Evolutionary conservation across 2,329 filamentous ascomycete genomes (phyloP).

Genomic region (Metarhizium album): DNA sequence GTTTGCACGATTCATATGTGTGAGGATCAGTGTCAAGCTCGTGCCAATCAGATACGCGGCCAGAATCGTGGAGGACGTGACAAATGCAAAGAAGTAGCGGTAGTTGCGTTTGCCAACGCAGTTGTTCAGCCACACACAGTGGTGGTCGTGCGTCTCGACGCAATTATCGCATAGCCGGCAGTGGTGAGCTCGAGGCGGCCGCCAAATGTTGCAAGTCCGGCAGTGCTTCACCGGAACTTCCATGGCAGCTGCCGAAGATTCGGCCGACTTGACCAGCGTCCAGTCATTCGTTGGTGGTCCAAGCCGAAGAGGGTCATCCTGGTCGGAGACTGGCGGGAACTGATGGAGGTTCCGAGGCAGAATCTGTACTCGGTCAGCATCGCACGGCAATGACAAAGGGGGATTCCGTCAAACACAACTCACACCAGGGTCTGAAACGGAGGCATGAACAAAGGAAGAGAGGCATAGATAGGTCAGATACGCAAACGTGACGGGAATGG

Average conservation of each 20-base stretch:
- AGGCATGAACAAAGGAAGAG: slow-evolving; percentile 90
- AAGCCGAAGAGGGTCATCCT: slow-evolving; percentile 70
- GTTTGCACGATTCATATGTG: slow-evolving; percentile 53
- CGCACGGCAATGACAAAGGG: background rate
- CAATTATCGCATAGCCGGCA: slow-evolving; percentile 96
- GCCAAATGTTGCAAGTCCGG: slow-evolving; percentile 95
- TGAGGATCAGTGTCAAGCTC: slow-evolving; percentile 68
- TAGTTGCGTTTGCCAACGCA: slow-evolving; percentile 96
- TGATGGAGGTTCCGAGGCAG: slow-evolving; percentile 84
- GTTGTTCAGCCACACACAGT: slow-evolving; percentile 99
- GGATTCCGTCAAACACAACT: slow-evolving; percentile 29
- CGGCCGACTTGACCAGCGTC: slow-evolving; percentile 78
- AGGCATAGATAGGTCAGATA: slow-evolving; percentile 87
- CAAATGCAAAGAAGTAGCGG: slow-evolving; percentile 92
- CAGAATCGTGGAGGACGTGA: slow-evolving; percentile 67
- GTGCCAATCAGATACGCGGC: slow-evolving; percentile 65
- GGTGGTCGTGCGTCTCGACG: slow-evolving; percentile 92
- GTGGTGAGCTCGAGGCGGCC: slow-evolving; percentile 88
- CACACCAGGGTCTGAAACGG: slow-evolving; percentile 84
- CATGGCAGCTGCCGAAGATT: slow-evolving; percentile 72
- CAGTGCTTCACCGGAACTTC: slow-evolving; percentile 98
- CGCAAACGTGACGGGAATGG: slow-evolving; percentile 78
- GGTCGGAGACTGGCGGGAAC: slow-evolving; percentile 64
- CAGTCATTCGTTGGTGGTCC: slow-evolving; percentile 87
- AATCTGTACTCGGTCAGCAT: slow-evolving; percentile 46